These are phyloP conservation scores for Penicillium corylophilum DNA, from an alignment of 2,329 filamentous ascomycete genomes.

Conservation along the genomic window DNA sequence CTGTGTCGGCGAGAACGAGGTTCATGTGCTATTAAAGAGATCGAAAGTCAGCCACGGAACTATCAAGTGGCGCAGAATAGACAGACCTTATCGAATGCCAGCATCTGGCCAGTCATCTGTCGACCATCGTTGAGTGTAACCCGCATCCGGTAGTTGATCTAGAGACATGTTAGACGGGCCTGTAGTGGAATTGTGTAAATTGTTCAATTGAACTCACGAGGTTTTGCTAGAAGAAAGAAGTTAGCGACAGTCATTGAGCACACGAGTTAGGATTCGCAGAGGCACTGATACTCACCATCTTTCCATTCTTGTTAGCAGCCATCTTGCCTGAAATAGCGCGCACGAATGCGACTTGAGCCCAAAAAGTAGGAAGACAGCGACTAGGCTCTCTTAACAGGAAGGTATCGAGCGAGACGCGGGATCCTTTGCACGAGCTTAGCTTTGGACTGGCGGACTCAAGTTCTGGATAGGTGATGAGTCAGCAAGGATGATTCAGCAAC, in stretches of 20 bases:
- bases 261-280: slow-evolving; percentile 13
- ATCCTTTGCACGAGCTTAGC: slow-evolving; percentile 22
- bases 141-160: slow-evolving; percentile 99
- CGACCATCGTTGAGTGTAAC: slow-evolving; percentile 92
- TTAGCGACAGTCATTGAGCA: slow-evolving; percentile 53
- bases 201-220: slow-evolving; percentile 51
- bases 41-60: slow-evolving; percentile 6
- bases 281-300: slow-evolving; percentile 76
- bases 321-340: slow-evolving; percentile 41
- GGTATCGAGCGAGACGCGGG: slow-evolving; percentile 17
- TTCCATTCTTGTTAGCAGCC: slow-evolving; percentile 89
- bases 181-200: background rate
- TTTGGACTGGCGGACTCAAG: slow-evolving; percentile 12
- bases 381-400: slow-evolving; percentile 15
- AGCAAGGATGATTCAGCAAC: background rate
- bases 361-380: slow-evolving; percentile 32
- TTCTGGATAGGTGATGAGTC: slow-evolving; percentile 19
- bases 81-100: slow-evolving; percentile 92
- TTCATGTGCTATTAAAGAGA: slow-evolving; percentile 80
- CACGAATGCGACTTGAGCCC: slow-evolving; percentile 48
- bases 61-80: slow-evolving; percentile 7
- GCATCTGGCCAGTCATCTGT: slow-evolving; percentile 96
- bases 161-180: slow-evolving; percentile 47
- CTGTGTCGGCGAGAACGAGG: slow-evolving; percentile 94
- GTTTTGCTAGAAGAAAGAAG: slow-evolving; percentile 55